Evolutionary conservation across 352 stramenopile species (phyloP).

Genomic region (Globisporangium paroecandrum): DNA sequence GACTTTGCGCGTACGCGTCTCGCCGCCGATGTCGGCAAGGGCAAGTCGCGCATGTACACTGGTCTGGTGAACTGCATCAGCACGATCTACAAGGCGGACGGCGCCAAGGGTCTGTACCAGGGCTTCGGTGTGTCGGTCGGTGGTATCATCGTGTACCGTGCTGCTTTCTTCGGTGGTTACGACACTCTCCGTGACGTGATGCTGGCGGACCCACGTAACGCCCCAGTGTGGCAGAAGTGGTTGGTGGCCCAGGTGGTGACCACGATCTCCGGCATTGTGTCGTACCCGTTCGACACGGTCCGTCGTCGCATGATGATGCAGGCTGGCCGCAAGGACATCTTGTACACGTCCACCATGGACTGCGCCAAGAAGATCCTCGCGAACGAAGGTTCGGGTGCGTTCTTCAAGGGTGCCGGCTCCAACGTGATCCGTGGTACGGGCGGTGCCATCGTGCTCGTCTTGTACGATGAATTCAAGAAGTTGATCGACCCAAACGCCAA

Average conservation of each 20-base stretch:
- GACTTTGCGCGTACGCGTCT: conserved; percentile 99
- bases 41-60: conserved; percentile 97
- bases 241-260: conserved; percentile 90
- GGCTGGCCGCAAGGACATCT: conserved; percentile 94
- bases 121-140: conserved; percentile 98
- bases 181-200: conserved; percentile 93
- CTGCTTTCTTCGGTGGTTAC: conserved; percentile 98
- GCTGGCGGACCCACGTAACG: conserved; percentile 82
- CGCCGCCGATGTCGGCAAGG: conserved; percentile 96
- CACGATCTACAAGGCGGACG: conserved; percentile 93
- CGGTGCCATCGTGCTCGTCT: conserved; percentile 97
- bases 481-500: conserved; percentile 59
- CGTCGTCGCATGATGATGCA: conserved; percentile 98
- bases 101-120: conserved; percentile 95
- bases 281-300: conserved; percentile 96
- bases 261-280: conserved; percentile 90
- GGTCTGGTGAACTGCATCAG: conserved; percentile 96
- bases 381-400: conserved; percentile 93
- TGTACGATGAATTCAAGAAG: conserved; percentile 99
- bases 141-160: conserved; percentile 99
- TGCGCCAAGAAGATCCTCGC: conserved; percentile 97
- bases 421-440: conserved; percentile 99
- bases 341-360: conserved; percentile 97
- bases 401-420: conserved; percentile 99
- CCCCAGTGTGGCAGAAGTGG: conserved; percentile 89